These are phyloP conservation scores for Aureobasidium zeae DNA, from an alignment of 2,329 filamentous ascomycete genomes.

Conservation along the genomic window DNA sequence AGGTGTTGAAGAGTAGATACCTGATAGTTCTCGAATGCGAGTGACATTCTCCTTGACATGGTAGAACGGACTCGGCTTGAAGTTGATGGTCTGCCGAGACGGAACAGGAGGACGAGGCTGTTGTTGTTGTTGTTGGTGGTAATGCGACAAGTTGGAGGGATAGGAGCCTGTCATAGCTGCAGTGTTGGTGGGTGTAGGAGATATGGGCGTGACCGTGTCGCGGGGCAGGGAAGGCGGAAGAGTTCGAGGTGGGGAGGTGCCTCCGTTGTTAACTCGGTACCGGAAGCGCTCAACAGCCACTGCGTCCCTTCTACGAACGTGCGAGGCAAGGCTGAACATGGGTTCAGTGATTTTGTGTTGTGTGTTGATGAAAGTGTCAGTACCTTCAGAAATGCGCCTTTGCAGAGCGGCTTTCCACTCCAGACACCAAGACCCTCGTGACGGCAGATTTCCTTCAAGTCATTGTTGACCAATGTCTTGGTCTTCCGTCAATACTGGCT, in stretches of 20 bases:
- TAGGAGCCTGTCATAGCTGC: slow-evolving; percentile 1
- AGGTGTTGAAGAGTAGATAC: slow-evolving; percentile 46
- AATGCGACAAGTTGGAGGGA: not conserved
- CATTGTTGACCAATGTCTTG: slow-evolving; percentile 50
- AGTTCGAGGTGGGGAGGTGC: slow-evolving; percentile 26
- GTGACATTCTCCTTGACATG: slow-evolving; percentile 58
- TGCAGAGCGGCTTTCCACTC: slow-evolving; percentile 80
- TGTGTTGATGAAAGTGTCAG: not conserved
- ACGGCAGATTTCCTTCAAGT: slow-evolving; percentile 68
- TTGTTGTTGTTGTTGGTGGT: not conserved
- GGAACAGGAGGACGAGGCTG: not conserved
- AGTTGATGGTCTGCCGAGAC: slow-evolving; percentile 4
- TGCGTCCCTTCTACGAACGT: slow-evolving; percentile 29
- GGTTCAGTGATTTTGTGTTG: not conserved
- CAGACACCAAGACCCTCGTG: slow-evolving; percentile 66
- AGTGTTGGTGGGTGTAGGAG: slow-evolving; percentile 2
- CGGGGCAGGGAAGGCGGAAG: slow-evolving; percentile 1
- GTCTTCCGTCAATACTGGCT: slow-evolving; percentile 36
- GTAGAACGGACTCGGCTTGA: slow-evolving; percentile 68
- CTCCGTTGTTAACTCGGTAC: slow-evolving; percentile 34
- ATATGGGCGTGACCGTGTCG: slow-evolving; percentile 13
- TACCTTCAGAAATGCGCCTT: slow-evolving; percentile 65
- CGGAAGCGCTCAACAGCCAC: slow-evolving; percentile 31
- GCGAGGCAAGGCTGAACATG: slow-evolving; percentile 34
- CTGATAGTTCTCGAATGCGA: slow-evolving; percentile 58